Conservation (phyloP, 2,329 filamentous ascomycete species). For the Salinomyces thailandicus region DNA sequence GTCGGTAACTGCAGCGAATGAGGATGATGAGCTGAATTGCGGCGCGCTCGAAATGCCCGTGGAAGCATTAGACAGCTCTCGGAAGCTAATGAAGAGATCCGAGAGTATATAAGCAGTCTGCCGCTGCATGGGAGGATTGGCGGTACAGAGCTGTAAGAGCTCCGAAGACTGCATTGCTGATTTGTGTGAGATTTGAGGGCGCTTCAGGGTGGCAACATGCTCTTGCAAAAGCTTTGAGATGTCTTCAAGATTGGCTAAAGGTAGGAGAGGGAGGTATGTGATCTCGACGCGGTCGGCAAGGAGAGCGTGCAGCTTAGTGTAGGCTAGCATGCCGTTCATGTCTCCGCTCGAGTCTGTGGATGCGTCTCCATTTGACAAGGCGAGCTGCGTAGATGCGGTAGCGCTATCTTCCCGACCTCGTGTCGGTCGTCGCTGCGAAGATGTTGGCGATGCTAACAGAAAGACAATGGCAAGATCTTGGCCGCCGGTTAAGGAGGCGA, state of each 20-base stretch:
- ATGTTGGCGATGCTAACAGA: constrained; percentile 14
- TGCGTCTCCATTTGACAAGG: background rate
- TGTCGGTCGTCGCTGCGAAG: background rate
- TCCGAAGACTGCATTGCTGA: constrained; percentile 4
- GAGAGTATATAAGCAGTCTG: constrained; percentile 16
- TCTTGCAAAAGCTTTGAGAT: constrained; percentile 17
- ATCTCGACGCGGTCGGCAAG: constrained; percentile 14
- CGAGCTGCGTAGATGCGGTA: constrained; percentile 9
- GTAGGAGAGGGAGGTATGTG: constrained; percentile 18
- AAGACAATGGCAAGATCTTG: constrained; percentile 24
- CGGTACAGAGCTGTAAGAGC: constrained; percentile 19
- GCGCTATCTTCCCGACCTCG: constrained; percentile 5
- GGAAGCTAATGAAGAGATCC: constrained; percentile 18
- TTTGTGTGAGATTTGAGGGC: background rate
- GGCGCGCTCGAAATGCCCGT: constrained; percentile 1
- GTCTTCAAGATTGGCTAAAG: constrained; percentile 12
- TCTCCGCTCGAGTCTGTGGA: background rate
- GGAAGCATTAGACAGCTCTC: constrained; percentile 13
- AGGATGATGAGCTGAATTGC: constrained; percentile 10
- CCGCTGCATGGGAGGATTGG: constrained; percentile 14
- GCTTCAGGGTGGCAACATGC: constrained; percentile 7
- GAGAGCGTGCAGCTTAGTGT: constrained; percentile 18
- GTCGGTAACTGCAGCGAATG: background rate
- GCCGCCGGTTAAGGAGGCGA: constrained; percentile 21
- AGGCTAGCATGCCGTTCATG: constrained; percentile 13